Conservation (phyloP, 768 basidiomycete species). For the Pisolithus marmoratus region DNA sequence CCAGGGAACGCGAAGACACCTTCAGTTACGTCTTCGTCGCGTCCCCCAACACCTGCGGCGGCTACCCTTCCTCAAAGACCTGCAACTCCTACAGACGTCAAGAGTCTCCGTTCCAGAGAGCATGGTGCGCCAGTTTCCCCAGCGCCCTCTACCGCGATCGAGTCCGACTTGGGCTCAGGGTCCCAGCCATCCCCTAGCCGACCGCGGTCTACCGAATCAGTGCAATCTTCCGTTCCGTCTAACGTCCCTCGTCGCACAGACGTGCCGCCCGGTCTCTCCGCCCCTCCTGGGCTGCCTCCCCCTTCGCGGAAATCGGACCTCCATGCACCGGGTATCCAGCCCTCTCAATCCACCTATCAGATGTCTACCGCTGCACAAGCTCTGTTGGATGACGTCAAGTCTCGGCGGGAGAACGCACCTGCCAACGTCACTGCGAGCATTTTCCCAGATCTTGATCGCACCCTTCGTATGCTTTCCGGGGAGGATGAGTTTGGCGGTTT, state of each 20-base stretch:
- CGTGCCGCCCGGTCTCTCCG: slow-evolving; percentile 54
- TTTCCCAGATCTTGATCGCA: slow-evolving; percentile 89
- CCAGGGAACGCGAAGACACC: slow-evolving; percentile 35
- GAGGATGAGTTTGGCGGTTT: slow-evolving; percentile 63
- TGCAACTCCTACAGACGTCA: slow-evolving; percentile 40
- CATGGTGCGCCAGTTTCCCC: slow-evolving; percentile 37
- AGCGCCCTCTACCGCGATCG: slow-evolving; percentile 43
- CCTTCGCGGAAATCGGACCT: slow-evolving; percentile 45
- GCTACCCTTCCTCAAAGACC: slow-evolving; percentile 35
- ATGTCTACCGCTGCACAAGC: slow-evolving; percentile 84
- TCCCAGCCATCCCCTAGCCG: slow-evolving; percentile 40
- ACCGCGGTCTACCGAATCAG: slow-evolving; percentile 37
- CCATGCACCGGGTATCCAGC: slow-evolving; percentile 42
- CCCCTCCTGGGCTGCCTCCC: slow-evolving; percentile 44
- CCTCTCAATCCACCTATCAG: slow-evolving; percentile 59
- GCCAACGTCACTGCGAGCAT: slow-evolving; percentile 45
- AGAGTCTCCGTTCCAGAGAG: slow-evolving; percentile 36
- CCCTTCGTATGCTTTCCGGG: slow-evolving; percentile 63
- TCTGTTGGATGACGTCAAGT: slow-evolving; percentile 77
- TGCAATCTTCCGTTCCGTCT: slow-evolving; percentile 29
- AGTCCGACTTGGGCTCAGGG: slow-evolving; percentile 43
- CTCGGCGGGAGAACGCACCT: slow-evolving; percentile 56
- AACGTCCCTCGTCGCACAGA: slow-evolving; percentile 49
- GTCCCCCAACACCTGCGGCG: slow-evolving; percentile 51
- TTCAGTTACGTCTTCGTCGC: slow-evolving; percentile 47